phyloP scores from a whole-genome alignment of 495 filamentous ascomycete species.

The Recurvomyces mirabilis region DNA sequence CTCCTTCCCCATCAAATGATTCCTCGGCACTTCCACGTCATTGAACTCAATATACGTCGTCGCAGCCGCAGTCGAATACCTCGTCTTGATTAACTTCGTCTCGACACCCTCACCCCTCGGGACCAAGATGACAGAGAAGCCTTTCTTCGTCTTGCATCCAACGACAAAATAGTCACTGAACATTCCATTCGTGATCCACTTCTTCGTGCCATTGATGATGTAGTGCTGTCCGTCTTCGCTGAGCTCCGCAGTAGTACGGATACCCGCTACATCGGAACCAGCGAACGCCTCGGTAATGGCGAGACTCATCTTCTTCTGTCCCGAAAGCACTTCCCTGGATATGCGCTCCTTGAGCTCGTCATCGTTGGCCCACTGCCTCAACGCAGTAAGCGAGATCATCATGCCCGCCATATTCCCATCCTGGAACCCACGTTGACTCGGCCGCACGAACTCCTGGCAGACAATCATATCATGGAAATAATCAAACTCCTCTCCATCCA shows the following conservation, averaged over 20 bases:
- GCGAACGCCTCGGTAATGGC: constrained; percentile 87
- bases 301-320: constrained; percentile 77
- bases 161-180: constrained; percentile 76
- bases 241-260: constrained; percentile 71
- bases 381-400: constrained; percentile 71
- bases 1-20: constrained; percentile 71
- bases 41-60: constrained; percentile 77
- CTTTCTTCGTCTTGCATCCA: constrained; percentile 72
- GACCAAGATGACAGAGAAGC: constrained; percentile 67
- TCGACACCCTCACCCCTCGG: constrained; percentile 57
- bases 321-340: constrained; percentile 60
- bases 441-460: constrained; percentile 59
- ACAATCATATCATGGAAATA: constrained; percentile 77
- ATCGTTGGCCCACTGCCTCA: constrained; percentile 68
- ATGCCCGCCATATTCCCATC: constrained; percentile 63
- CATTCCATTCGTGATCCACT: constrained; percentile 89
- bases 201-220: constrained; percentile 82
- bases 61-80: constrained; percentile 67
- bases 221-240: constrained; percentile 75
- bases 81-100: constrained; percentile 74
- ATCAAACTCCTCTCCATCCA: constrained; percentile 73
- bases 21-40: constrained; percentile 73
- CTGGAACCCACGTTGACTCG: constrained; percentile 52
- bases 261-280: constrained; percentile 72
- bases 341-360: constrained; percentile 53